A percentile compares a stretch with the other conserved stretches of the same genome.
Evolutionary conservation across 176 grass and related monocot genomes (phyloP).

Genomic region (Oryza australiensis): DNA sequence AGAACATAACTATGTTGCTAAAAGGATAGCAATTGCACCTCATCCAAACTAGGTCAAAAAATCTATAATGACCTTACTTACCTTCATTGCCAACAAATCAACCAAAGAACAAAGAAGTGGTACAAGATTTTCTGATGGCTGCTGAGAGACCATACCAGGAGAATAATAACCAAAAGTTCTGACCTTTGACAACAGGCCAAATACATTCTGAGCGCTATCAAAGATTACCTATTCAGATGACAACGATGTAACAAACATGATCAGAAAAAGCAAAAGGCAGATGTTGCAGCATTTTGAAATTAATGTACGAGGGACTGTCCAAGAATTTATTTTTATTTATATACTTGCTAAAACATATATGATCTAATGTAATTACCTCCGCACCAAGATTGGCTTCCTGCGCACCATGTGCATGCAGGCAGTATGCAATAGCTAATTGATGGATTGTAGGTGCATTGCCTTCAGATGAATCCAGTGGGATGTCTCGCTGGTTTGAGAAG

Average conservation of each 20-base stretch:
- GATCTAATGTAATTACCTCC: constrained; percentile 48
- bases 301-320: neutral
- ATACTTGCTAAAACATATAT: neutral
- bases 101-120: constrained; percentile 74
- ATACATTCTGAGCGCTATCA: constrained; percentile 43
- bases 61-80: constrained; percentile 32
- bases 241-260: constrained; percentile 13
- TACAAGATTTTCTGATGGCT: constrained; percentile 43
- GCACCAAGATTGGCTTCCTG: constrained; percentile 66
- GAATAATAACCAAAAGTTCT: constrained; percentile 36
- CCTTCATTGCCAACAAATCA: constrained; percentile 86
- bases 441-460: constrained; percentile 33
- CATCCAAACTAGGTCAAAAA: constrained; percentile 8
- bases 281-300: neutral
- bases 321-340: neutral
- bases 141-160: constrained; percentile 36
- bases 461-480: constrained; percentile 42
- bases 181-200: constrained; percentile 55
- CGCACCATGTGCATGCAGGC: constrained; percentile 75
- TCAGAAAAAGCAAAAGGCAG: constrained; percentile 26
- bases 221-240: constrained; percentile 62
- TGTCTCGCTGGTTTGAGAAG: constrained; percentile 37
- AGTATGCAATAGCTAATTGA: constrained; percentile 69
- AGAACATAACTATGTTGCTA: constrained; percentile 30
- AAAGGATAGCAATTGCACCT: constrained; percentile 21